Percentiles rank a stretch among this genome's conserved stretches.
Evolutionary conservation across 2,329 filamentous ascomycete species (phyloP).

Genomic region (Pseudomassariella vexata): DNA sequence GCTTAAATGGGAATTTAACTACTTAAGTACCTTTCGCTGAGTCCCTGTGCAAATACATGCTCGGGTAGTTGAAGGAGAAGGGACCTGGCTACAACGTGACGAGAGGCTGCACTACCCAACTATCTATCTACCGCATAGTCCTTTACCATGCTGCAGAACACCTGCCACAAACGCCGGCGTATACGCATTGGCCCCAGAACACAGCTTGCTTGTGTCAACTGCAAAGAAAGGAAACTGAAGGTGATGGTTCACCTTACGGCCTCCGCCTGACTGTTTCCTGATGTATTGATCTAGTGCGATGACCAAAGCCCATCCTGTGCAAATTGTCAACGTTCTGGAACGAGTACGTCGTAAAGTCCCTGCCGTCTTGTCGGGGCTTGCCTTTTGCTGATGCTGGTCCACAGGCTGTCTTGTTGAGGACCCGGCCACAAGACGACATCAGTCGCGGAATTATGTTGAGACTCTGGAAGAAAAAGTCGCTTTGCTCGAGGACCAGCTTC

Average conservation of each 20-base stretch:
- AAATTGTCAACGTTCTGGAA: slow-evolving; percentile 6
- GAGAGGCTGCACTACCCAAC: too few relatives aligned
- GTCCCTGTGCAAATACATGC: too few relatives aligned
- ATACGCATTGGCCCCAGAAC: too few relatives aligned
- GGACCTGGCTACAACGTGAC: too few relatives aligned
- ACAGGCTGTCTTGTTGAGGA: slow-evolving; percentile 29
- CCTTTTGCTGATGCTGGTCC: background rate
- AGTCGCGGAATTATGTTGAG: slow-evolving; percentile 26
- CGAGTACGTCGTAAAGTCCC: background rate
- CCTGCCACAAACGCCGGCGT: too few relatives aligned
- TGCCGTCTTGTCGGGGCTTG: background rate
- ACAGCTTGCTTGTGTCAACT: slow-evolving; percentile 13
- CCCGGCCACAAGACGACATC: slow-evolving; percentile 25
- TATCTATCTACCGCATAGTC: too few relatives aligned
- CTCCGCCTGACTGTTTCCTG: background rate
- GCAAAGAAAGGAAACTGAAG: slow-evolving; percentile 13
- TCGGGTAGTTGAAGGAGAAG: too few relatives aligned
- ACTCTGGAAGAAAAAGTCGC: slow-evolving; percentile 20
- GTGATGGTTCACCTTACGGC: slow-evolving; percentile 1
- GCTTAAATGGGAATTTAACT: too few relatives aligned
- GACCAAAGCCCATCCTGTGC: slow-evolving; percentile 5
- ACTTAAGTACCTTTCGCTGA: too few relatives aligned
- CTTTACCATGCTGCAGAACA: too few relatives aligned
- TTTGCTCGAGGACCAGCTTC: slow-evolving; percentile 23
- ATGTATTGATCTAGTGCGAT: slow-evolving; percentile 7